Base-by-base conservation (phyloP, 2,329 filamentous ascomycete species). In the Neodidymelliopsis sp. region DNA sequence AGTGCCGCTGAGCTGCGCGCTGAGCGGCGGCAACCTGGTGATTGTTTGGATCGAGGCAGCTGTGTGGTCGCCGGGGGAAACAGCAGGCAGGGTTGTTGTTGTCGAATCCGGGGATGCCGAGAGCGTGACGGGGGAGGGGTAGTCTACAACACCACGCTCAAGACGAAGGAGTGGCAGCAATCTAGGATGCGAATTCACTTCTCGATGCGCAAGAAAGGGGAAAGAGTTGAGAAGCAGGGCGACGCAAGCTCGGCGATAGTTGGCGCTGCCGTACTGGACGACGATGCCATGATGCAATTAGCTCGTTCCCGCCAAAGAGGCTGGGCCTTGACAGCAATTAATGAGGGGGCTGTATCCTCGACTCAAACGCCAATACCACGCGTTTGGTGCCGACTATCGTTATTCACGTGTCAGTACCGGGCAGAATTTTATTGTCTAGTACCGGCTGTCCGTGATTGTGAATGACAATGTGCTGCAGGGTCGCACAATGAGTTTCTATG, bases 211-310 rank as follows among this genome's bases (percentile, higher is more conserved):
- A 28, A 16, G 30, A 34, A 42, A 35, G 31, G 18, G 29, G 42
- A 47, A 44, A 37, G 36, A 28, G 48, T 12, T 38, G 34, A 40
- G 43, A 40, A 40, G 35, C 31, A 47, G 31, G 49, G 57, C 37
- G 34, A 40, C 29, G 41, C 43, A 55, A 51, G 56, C 30, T 53
- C 45, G 52, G 55, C 39, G 34, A 57, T 49, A 58, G 44, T 48
- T 44, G 53, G 50, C 46, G 37, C 41, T 57, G 55, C 43, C 31
- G 19, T 44, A 40, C 39, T 41, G 49, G 49, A 35, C 56, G 48
- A 60, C 56, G 55, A 57, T 49, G 44, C 33, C 59, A 63, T 69
- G 64, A 69, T 68, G 65, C 63, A 65, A 68, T 65, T 45, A 41
- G 47, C 50, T 52, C 31, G 18, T 41, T 29, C 45, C 44, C 35